These are phyloP conservation scores for Pseudisothecium myosuroides DNA, from an alignment of 225 moss, liverwort and hornwort genomes.

Conservation along the genomic window DNA sequence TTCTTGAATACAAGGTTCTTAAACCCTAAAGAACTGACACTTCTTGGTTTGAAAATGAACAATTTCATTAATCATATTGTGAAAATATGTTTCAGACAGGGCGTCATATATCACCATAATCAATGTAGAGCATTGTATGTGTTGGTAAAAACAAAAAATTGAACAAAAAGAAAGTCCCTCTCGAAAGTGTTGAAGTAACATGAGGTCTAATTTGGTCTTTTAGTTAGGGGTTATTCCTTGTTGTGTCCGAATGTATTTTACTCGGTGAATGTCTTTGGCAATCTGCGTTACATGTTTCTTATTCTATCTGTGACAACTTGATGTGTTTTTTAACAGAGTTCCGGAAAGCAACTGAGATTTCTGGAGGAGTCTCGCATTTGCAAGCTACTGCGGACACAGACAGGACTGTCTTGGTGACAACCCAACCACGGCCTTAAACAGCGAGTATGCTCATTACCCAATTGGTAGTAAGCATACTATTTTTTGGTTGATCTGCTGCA, in stretches of 20 bases:
- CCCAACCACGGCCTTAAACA: neutral
- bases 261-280: neutral
- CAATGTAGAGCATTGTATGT: neutral
- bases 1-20: neutral
- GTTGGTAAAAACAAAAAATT: too few species aligned
- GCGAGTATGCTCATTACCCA: neutral
- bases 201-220: neutral
- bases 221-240: neutral
- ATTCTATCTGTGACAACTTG: neutral
- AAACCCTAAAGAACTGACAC: neutral
- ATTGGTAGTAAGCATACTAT: neutral
- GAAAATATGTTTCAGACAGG: neutral
- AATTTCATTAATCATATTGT: neutral
- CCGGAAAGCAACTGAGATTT: slow-evolving; percentile 28
- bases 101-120: too few species aligned
- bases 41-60: neutral
- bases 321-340: slow-evolving; percentile 9
- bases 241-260: neutral
- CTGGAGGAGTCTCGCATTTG: neutral
- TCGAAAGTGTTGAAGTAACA: neutral
- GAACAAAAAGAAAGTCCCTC: neutral
- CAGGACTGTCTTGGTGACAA: neutral
- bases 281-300: neutral
- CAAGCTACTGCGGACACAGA: neutral
- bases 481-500: neutral